Conservation (phyloP, 345 rosid species). For the Ailanthus altissimus region DNA sequence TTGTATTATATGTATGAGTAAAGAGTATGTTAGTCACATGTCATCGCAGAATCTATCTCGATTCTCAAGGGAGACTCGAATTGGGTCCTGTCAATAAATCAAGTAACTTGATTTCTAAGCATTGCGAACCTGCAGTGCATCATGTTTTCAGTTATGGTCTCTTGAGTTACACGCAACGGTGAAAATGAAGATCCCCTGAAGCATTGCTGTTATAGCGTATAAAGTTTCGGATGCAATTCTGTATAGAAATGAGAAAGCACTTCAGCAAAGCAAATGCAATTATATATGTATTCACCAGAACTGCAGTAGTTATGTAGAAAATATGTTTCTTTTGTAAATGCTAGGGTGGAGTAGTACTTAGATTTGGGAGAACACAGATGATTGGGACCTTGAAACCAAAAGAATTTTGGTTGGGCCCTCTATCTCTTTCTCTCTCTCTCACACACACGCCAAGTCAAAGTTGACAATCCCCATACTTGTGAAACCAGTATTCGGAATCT, state of each 20-base stretch:
- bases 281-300: background rate
- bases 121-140: too few relatives aligned
- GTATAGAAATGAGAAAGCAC: background rate
- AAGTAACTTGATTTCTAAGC: too few relatives aligned
- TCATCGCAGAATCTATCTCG: too few relatives aligned
- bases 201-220: too few relatives aligned
- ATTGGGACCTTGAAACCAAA: background rate
- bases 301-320: background rate
- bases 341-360: background rate
- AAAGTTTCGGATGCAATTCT: background rate
- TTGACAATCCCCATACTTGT: slow-evolving; percentile 10
- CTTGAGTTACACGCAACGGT: too few relatives aligned
- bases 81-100: too few relatives aligned
- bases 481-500: slow-evolving; percentile 5
- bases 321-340: background rate
- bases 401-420: background rate
- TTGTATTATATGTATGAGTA: too few relatives aligned
- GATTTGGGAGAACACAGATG: background rate
- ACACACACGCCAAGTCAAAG: background rate
- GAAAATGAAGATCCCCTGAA: too few relatives aligned
- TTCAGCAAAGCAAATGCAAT: background rate
- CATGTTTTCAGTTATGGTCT: too few relatives aligned
- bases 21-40: too few relatives aligned
- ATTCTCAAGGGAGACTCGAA: too few relatives aligned
- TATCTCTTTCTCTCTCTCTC: background rate